A percentile compares a stretch with the other conserved stretches of the same genome.
phyloP scores from a whole-genome alignment of 2,329 filamentous ascomycete genomes.

The Alternaria novae-zelandiae region DNA sequence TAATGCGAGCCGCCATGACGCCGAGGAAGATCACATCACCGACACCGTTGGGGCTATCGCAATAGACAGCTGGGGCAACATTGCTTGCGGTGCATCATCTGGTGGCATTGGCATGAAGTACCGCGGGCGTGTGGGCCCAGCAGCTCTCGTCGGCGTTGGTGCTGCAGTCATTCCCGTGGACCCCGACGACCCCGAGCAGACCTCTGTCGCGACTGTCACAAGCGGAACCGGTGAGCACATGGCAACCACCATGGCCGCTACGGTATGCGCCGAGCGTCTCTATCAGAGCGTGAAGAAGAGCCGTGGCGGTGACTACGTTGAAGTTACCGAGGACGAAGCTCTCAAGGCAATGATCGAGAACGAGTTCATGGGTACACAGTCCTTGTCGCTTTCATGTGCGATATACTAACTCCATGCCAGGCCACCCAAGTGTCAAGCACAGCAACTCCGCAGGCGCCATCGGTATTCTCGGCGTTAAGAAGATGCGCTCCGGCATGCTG shows the following conservation, averaged over 20 bases:
- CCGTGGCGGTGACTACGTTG: conserved; percentile 65
- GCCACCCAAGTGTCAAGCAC: conserved; percentile 79
- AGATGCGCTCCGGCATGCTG: conserved; percentile 74
- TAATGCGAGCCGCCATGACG: neutral
- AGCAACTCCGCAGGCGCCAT: conserved; percentile 87
- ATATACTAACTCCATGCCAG: conserved; percentile 41
- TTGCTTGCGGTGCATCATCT: conserved; percentile 94
- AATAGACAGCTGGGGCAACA: conserved; percentile 82
- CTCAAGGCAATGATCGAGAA: conserved; percentile 78
- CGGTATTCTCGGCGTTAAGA: conserved; percentile 89
- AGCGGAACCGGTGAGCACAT: conserved; percentile 98
- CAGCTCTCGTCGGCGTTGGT: conserved; percentile 89
- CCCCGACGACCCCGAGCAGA: conserved; percentile 69
- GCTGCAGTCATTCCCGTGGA: conserved; percentile 85
- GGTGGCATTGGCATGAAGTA: conserved; percentile 99
- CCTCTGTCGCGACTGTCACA: conserved; percentile 81
- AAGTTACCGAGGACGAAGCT: conserved; percentile 77
- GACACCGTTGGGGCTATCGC: conserved; percentile 97
- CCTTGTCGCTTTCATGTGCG: neutral
- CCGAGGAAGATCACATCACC: conserved; percentile 69
- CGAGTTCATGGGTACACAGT: conserved; percentile 80
- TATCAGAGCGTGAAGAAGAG: conserved; percentile 72
- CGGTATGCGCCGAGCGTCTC: conserved; percentile 82
- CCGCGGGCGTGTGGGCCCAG: conserved; percentile 86
- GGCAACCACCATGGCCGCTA: conserved; percentile 91